Percentiles rank a stretch among this genome's conserved stretches.
Evolutionary conservation across 2,329 filamentous ascomycete genomes (phyloP).

Genomic region (Emergomyces pasteurianus): DNA sequence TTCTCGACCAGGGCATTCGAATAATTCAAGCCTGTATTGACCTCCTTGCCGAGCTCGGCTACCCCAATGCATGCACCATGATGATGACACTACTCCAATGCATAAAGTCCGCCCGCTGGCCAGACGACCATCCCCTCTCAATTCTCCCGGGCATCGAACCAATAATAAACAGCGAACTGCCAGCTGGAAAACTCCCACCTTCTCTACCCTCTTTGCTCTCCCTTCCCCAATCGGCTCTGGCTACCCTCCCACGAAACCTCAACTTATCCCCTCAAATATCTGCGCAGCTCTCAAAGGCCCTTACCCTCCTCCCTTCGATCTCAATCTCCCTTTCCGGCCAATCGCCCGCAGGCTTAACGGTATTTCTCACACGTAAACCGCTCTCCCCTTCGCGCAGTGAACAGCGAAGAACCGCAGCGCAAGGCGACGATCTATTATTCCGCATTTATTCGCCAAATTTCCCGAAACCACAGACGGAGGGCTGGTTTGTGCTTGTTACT

Average conservation of each 20-base stretch:
- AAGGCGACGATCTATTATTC: conserved; percentile 16
- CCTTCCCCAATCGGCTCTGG: conserved; percentile 17
- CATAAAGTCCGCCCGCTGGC: conserved; percentile 89
- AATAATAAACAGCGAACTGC: neutral
- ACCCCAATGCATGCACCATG: conserved; percentile 61
- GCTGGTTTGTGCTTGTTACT: conserved; percentile 75
- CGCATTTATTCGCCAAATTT: conserved; percentile 79
- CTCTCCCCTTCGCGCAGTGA: neutral
- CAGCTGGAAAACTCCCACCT: conserved; percentile 16
- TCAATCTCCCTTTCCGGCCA: conserved; percentile 48
- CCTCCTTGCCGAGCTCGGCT: conserved; percentile 79
- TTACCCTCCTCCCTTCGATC: conserved; percentile 57
- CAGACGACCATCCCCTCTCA: conserved; percentile 62
- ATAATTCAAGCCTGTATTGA: conserved; percentile 94
- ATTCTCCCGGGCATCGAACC: conserved; percentile 61
- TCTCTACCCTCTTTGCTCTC: conserved; percentile 22
- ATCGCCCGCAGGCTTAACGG: conserved; percentile 48
- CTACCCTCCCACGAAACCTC: conserved; percentile 19
- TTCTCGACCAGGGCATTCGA: conserved; percentile 92
- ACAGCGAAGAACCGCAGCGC: conserved; percentile 51
- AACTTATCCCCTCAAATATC: conserved; percentile 15
- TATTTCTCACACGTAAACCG: conserved; percentile 13
- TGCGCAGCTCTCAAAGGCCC: conserved; percentile 42
- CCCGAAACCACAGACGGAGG: conserved; percentile 88
- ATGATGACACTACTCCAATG: conserved; percentile 83